Conservation (phyloP, 2,329 filamentous ascomycete species). For the Ophiocordyceps robertsii region DNA sequence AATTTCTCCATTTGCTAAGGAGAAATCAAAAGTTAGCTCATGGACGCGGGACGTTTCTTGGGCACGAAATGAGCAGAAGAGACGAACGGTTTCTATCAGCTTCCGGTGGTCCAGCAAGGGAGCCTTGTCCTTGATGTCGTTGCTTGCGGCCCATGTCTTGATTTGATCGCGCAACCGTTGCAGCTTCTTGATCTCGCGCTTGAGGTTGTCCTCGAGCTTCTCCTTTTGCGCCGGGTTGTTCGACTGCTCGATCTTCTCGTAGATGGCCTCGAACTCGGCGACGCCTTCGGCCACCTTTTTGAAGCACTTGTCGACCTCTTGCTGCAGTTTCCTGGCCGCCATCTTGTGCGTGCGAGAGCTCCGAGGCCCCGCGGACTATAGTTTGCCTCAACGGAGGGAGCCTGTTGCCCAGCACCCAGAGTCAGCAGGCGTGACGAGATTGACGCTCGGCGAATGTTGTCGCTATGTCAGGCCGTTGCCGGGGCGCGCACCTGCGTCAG, state of each 20-base stretch:
- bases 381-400: neutral
- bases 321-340: conserved; percentile 90
- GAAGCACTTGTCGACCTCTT: conserved; percentile 99
- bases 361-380: neutral
- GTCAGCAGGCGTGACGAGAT: neutral
- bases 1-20: conserved; percentile 95
- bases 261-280: conserved; percentile 81
- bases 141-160: conserved; percentile 97
- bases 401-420: neutral
- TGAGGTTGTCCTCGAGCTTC: conserved; percentile 94
- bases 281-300: conserved; percentile 96
- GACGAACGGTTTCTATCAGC: conserved; percentile 89
- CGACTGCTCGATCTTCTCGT: conserved; percentile 93
- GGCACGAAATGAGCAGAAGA: neutral
- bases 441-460: neutral
- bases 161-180: conserved; percentile 96
- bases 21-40: neutral
- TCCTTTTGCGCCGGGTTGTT: conserved; percentile 93
- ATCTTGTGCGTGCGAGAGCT: conserved; percentile 37
- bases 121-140: conserved; percentile 99
- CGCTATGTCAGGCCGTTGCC: neutral
- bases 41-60: neutral
- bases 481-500: neutral
- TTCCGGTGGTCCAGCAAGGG: conserved; percentile 87
- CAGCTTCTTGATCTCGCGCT: conserved; percentile 99